Evolutionary conservation across 495 filamentous ascomycete genomes (phyloP).

Genomic region (Cryomyces antarcticus): DNA sequence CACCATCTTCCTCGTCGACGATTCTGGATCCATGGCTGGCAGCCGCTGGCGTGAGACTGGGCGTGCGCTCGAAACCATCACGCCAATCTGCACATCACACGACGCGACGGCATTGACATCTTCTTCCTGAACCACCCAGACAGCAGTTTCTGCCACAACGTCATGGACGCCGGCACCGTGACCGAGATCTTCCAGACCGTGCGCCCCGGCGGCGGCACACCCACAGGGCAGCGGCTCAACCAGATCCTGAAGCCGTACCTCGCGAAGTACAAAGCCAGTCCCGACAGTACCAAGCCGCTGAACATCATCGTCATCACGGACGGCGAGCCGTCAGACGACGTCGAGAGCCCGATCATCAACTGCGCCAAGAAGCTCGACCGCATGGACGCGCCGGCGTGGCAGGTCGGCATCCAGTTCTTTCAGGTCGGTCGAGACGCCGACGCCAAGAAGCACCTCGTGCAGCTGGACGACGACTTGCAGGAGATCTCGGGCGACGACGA

Average conservation of each 20-base stretch:
- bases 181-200: conserved; percentile 46
- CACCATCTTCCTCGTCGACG: conserved; percentile 86
- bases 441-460: conserved; percentile 43
- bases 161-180: conserved; percentile 32
- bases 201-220: conserved; percentile 44
- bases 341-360: conserved; percentile 47
- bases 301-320: conserved; percentile 94
- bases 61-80: conserved; percentile 51
- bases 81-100: conserved; percentile 66
- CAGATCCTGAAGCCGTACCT: conserved; percentile 59
- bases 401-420: conserved; percentile 93
- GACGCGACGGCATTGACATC: conserved; percentile 87
- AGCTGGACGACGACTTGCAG: conserved; percentile 60
- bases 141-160: conserved; percentile 28
- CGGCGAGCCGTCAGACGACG: conserved; percentile 65
- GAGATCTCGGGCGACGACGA: conserved; percentile 25
- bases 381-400: conserved; percentile 54
- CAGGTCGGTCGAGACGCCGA: conserved; percentile 63
- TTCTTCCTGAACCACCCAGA: conserved; percentile 64
- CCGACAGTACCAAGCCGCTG: conserved; percentile 47
- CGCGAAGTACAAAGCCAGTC: conserved; percentile 16
- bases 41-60: conserved; percentile 56
- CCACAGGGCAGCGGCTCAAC: conserved; percentile 52
- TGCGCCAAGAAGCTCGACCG: conserved; percentile 52
- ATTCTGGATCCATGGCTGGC: conserved; percentile 76